A percentile compares a stretch with the other conserved stretches of the same genome.
Evolutionary conservation across 495 filamentous ascomycete species (phyloP).

Genomic region (Lepidopterella palustris): DNA sequence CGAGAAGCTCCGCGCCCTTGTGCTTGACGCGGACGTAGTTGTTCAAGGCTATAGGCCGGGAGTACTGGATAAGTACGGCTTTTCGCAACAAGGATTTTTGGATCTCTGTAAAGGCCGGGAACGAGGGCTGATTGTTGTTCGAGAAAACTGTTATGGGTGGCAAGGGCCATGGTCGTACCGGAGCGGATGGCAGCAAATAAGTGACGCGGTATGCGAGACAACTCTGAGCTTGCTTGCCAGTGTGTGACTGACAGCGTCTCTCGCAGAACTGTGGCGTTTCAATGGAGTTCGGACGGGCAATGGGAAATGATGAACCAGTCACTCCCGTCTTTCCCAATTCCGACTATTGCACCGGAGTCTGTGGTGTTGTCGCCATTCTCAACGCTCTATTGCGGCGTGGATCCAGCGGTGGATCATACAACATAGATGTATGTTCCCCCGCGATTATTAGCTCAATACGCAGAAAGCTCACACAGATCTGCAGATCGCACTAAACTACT

Average conservation of each 20-base stretch:
- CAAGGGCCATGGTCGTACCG: conserved; percentile 47
- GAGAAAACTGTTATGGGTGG: conserved; percentile 56
- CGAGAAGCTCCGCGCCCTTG: conserved; percentile 39
- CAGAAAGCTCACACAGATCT: not conserved
- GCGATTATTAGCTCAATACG: not conserved
- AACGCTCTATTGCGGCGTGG: conserved; percentile 29
- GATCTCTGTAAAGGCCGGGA: conserved; percentile 43
- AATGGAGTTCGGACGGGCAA: conserved; percentile 31
- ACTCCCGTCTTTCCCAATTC: conserved; percentile 38
- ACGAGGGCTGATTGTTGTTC: conserved; percentile 45
- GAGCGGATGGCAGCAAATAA: conserved; percentile 53
- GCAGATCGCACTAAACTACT: conserved; percentile 35
- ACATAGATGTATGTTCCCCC: conserved; percentile 30
- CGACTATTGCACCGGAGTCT: conserved; percentile 35
- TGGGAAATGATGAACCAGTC: conserved; percentile 38
- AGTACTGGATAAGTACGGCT: conserved; percentile 47
- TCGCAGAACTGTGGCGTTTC: conserved; percentile 28
- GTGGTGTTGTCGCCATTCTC: conserved; percentile 26
- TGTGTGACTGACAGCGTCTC: not conserved
- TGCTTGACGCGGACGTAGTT: conserved; percentile 51
- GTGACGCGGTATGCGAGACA: conserved; percentile 40
- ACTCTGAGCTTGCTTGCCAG: not conserved
- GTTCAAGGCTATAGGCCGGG: conserved; percentile 52
- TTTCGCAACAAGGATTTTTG: conserved; percentile 45
- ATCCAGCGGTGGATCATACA: conserved; percentile 32